Conservation (phyloP, 805 yeast genomes). For the Kuraishia capsulata region DNA sequence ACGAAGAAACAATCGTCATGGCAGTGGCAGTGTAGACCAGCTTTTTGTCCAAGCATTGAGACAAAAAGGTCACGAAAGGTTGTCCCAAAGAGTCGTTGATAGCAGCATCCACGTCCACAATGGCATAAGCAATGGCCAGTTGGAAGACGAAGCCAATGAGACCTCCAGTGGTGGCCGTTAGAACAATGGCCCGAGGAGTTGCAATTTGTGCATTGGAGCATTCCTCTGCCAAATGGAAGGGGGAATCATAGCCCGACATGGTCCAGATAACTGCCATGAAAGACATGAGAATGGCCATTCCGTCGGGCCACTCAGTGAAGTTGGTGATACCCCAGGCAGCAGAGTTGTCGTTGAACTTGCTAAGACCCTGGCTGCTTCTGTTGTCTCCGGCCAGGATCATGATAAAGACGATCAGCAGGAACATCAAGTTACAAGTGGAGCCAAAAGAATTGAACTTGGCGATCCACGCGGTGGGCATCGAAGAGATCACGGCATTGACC, state of each 20-base stretch:
- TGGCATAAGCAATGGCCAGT: slow-evolving; percentile 53
- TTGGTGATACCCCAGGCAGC: slow-evolving; percentile 48
- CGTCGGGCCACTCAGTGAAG: slow-evolving; percentile 56
- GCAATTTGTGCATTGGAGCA: slow-evolving; percentile 54
- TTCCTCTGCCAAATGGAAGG: slow-evolving; percentile 70
- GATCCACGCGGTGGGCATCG: slow-evolving; percentile 45
- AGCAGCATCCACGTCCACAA: slow-evolving; percentile 38
- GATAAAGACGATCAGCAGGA: slow-evolving; percentile 42
- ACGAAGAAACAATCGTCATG: slow-evolving; percentile 33
- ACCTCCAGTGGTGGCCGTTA: slow-evolving; percentile 50
- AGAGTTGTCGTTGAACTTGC: slow-evolving; percentile 40
- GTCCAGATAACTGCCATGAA: slow-evolving; percentile 61
- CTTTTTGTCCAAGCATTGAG: slow-evolving; percentile 35
- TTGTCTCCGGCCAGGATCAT: slow-evolving; percentile 42
- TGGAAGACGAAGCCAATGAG: slow-evolving; percentile 46
- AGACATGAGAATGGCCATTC: slow-evolving; percentile 46
- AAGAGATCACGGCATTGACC: slow-evolving; percentile 36
- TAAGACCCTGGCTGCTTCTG: slow-evolving; percentile 23
- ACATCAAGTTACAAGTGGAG: slow-evolving; percentile 37
- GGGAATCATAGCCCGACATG: slow-evolving; percentile 70
- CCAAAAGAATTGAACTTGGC: slow-evolving; percentile 43
- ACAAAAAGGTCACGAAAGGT: slow-evolving; percentile 47
- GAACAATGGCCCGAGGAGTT: slow-evolving; percentile 58
- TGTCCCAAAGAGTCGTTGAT: slow-evolving; percentile 45
- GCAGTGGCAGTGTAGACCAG: slow-evolving; percentile 33